Evolutionary conservation across 139 green algal genomes (phyloP).

Genomic region (Picochlorum costavermella): DNA sequence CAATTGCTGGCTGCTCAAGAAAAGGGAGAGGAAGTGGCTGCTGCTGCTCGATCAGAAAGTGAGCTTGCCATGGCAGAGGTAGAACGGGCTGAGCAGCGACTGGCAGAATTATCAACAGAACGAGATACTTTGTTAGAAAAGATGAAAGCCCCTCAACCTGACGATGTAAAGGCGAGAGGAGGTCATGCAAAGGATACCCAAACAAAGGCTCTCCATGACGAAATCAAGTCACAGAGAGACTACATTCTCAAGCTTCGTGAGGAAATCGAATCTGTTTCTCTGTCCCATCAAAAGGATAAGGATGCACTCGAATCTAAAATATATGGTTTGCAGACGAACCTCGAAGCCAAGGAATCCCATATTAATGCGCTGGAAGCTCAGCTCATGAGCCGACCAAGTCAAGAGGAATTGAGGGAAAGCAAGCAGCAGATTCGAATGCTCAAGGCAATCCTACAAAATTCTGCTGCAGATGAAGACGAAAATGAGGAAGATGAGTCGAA

Average conservation of each 20-base stretch:
- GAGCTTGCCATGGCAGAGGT: slow-evolving; percentile 61
- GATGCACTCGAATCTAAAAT: background rate
- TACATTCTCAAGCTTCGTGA: slow-evolving; percentile 32
- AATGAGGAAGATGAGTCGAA: background rate
- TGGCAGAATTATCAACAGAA: slow-evolving; percentile 66
- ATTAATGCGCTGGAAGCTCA: slow-evolving; percentile 34
- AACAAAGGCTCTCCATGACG: slow-evolving; percentile 8
- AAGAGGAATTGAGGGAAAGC: slow-evolving; percentile 60
- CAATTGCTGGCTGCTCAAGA: slow-evolving; percentile 42
- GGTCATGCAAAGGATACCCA: background rate
- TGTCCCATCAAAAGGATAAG: background rate
- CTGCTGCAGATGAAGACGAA: slow-evolving; percentile 25
- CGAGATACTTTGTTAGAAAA: slow-evolving; percentile 44
- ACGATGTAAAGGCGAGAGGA: too few species aligned
- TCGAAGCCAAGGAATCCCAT: slow-evolving; percentile 52
- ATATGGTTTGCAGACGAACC: slow-evolving; percentile 33
- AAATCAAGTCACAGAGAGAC: slow-evolving; percentile 53
- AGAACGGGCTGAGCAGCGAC: slow-evolving; percentile 43
- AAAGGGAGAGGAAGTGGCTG: slow-evolving; percentile 54
- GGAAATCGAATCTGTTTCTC: slow-evolving; percentile 31
- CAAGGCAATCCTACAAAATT: slow-evolving; percentile 40
- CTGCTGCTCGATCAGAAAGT: slow-evolving; percentile 53
- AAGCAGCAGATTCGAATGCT: slow-evolving; percentile 55
- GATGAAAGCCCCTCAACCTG: slow-evolving; percentile 15
- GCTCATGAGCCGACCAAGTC: slow-evolving; percentile 29